Base-by-base conservation (phyloP, 2,329 filamentous ascomycete genomes). In the Phialocephala subalpina region DNA sequence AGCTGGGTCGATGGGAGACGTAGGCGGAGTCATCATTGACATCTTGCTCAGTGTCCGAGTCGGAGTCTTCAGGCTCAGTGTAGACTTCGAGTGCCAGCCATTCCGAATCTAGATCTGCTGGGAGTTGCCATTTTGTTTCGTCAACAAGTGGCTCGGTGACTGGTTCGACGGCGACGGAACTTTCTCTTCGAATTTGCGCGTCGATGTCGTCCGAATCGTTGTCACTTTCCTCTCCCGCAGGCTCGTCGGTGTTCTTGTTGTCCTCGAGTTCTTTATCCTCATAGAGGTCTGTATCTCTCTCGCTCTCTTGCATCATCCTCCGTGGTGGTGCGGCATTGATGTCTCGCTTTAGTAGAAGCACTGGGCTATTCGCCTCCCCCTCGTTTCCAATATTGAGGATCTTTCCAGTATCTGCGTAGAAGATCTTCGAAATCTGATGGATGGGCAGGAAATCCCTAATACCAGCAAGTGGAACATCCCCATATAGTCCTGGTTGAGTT, bases 41-140 rank as follows among this genome's bases (percentile, higher is more conserved):
- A 25, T 74, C 73, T 6, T 73, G 67, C 25, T 81, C 82, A 49
- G 82, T 75, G 45, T 89, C 87, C 0, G 84, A 84, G 47, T 85
- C 83, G 1, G 72, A 12, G 80, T 81, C 77, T 16, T 84, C 81
- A 33, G 83, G 81, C 77, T 92, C 90, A 11, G 83, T 84, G 75
- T 89, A 92, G 9, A 93, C 88, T 77, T 92, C 90, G 56, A 93
- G 87, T 0, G 90, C 90, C 69, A 92, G 84, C 90, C 90, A 93
- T 78, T 92, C 90, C 1, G 88, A 86, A 70, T 93, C 90, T 0
- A 92, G 82, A 58, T 90, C 86, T 3, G 84, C 82, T n/a, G 90
- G 89, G 2, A 92, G 81, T 22, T 83, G 81, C 87, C 74, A 77
- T n/a, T 61, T 47, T 20, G 56, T 33, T n/a, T 70, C 58, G 3